These are phyloP conservation scores for Phymatotrichopsis omnivora DNA, from an alignment of 2,329 filamentous ascomycete genomes.

Conservation along the genomic window DNA sequence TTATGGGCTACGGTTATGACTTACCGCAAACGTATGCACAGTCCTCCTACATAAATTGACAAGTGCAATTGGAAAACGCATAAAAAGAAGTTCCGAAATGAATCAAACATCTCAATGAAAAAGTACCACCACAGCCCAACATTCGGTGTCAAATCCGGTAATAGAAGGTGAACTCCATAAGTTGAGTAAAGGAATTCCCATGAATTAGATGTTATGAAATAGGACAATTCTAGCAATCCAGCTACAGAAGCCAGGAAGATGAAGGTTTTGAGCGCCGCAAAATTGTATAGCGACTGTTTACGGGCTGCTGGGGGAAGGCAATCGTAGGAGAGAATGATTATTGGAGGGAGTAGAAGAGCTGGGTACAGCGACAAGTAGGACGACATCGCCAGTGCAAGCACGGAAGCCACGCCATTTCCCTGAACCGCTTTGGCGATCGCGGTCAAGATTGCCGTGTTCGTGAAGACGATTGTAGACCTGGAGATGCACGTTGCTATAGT, in stretches of 20 bases:
- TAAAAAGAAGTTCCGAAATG: conserved; percentile 92
- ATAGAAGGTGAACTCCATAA: conserved; percentile 82
- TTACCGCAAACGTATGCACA: conserved; percentile 66
- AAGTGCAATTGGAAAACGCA: conserved; percentile 97
- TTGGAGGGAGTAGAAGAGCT: conserved; percentile 69
- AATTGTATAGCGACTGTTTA: conserved; percentile 34
- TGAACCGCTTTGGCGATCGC: conserved; percentile 70
- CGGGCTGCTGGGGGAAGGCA: conserved; percentile 39
- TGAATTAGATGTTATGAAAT: conserved; percentile 60
- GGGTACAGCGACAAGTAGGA: conserved; percentile 91
- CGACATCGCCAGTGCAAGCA: conserved; percentile 77
- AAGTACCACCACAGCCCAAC: conserved; percentile 99
- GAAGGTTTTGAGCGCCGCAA: conserved; percentile 45
- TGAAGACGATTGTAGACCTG: conserved; percentile 79
- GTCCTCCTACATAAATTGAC: conserved; percentile 73
- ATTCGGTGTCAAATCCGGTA: conserved; percentile 89
- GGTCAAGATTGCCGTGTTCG: conserved; percentile 75
- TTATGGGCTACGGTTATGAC: conserved; percentile 1
- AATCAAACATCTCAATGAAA: conserved; percentile 99
- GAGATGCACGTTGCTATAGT: conserved; percentile 85
- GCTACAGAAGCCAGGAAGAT: conserved; percentile 48
- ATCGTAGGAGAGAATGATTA: conserved; percentile 73
- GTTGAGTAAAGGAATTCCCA: conserved; percentile 84
- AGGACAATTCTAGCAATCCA: conserved; percentile 59
- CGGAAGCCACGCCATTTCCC: conserved; percentile 58